phyloP scores from a whole-genome alignment of 306 rosid genomes.

The Quercus suber region DNA sequence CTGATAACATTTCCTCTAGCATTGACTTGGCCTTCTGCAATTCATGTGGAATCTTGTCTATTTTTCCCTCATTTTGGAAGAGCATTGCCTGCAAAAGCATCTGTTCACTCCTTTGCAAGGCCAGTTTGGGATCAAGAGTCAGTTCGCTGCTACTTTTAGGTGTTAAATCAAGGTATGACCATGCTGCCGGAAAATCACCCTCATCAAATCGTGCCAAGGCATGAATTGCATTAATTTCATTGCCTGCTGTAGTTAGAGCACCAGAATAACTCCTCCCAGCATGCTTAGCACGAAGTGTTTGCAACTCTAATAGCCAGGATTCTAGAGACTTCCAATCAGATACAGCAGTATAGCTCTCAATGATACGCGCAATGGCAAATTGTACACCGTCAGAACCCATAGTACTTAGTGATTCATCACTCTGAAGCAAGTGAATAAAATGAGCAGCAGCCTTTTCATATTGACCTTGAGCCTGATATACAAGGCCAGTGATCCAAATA shows the following conservation, averaged over 20 bases:
- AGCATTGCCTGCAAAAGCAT: constrained; percentile 95
- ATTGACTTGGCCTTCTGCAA: constrained; percentile 81
- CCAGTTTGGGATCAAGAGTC: constrained; percentile 88
- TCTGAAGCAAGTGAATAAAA: constrained; percentile 73
- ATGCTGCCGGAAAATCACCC: constrained; percentile 80
- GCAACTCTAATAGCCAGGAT: constrained; percentile 85
- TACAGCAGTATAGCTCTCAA: constrained; percentile 84
- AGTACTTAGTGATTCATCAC: constrained; percentile 71
- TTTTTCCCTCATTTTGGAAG: constrained; percentile 59
- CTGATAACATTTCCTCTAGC: constrained; percentile 79
- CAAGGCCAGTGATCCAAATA: constrained; percentile 86
- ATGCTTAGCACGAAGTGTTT: constrained; percentile 87
- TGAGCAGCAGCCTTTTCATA: constrained; percentile 91
- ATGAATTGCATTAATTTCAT: constrained; percentile 91
- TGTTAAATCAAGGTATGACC: constrained; percentile 94
- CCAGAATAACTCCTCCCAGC: constrained; percentile 89
- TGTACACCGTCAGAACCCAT: constrained; percentile 94
- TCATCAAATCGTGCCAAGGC: constrained; percentile 90
- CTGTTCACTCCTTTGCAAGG: constrained; percentile 97
- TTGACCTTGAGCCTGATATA: constrained; percentile 81
- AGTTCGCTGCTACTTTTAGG: constrained; percentile 95
- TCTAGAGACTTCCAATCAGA: constrained; percentile 95
- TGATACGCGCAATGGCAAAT: constrained; percentile 79
- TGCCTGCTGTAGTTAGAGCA: constrained; percentile 89
- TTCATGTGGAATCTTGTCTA: constrained; percentile 58